phyloP scores from a whole-genome alignment of 139 green algal genomes.

The Trebouxia sp. region DNA sequence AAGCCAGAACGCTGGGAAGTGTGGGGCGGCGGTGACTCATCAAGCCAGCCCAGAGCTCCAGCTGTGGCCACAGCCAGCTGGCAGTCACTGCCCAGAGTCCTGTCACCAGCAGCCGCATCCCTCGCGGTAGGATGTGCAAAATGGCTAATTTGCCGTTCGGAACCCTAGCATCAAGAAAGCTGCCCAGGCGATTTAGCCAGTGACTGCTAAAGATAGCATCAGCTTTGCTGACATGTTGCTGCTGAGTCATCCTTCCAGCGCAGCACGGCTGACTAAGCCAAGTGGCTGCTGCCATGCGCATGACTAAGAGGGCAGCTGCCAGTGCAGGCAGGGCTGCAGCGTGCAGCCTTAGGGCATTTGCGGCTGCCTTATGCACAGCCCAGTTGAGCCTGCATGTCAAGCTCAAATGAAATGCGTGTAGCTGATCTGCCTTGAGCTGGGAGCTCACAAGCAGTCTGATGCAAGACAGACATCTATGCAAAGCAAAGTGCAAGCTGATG shows the following conservation, averaged over 20 bases:
- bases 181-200: too few relatives aligned
- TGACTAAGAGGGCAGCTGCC: neutral
- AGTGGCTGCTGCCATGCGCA: neutral
- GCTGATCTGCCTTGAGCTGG: too few relatives aligned
- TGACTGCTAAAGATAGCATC: too few relatives aligned
- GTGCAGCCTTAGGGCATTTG: slow-evolving; percentile 15
- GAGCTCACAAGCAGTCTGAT: too few relatives aligned
- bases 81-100: neutral
- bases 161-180: too few relatives aligned
- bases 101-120: neutral
- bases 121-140: neutral
- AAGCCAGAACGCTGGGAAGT: neutral
- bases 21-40: slow-evolving; percentile 23
- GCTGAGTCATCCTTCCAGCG: too few relatives aligned
- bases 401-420: neutral
- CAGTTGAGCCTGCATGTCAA: slow-evolving; percentile 7
- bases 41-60: neutral
- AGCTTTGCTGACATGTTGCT: too few relatives aligned
- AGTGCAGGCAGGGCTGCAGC: neutral
- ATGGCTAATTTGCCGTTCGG: too few relatives aligned
- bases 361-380: neutral
- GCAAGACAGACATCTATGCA: too few relatives aligned
- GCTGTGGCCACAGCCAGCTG: slow-evolving; percentile 16
- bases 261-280: too few relatives aligned
- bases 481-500: too few relatives aligned